phyloP scores from a whole-genome alignment of 1,284 basidiomycete species.

The Puccinia hordei region DNA sequence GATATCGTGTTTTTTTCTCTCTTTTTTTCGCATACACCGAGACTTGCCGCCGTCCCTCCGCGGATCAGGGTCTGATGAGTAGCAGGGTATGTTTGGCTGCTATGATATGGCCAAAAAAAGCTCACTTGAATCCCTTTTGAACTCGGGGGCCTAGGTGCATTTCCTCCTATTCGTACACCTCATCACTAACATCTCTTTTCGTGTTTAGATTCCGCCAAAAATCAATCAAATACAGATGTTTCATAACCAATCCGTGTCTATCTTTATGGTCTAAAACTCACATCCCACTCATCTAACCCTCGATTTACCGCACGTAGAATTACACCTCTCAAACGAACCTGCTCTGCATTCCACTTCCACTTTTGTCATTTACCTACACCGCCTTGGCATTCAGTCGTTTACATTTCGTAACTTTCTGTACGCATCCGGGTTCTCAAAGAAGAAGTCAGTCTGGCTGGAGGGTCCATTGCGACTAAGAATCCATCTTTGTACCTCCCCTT shows the following conservation, averaged over 20 bases:
- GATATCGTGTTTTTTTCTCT: background rate
- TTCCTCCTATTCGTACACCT: background rate
- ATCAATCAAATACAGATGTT: constrained; percentile 17
- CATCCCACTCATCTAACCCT: constrained; percentile 2
- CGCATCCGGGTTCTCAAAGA: constrained; percentile 28
- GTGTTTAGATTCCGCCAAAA: constrained; percentile 10
- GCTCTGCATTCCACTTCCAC: constrained; percentile 13
- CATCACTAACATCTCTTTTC: constrained; percentile 14
- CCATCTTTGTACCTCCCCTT: constrained; percentile 20
- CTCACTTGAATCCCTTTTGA: constrained; percentile 4
- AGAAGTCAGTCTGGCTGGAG: constrained; percentile 6
- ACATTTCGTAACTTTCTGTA: constrained; percentile 27
- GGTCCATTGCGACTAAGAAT: background rate
- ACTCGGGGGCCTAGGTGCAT: background rate
- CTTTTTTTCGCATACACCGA: constrained; percentile 4
- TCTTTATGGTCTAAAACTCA: constrained; percentile 26
- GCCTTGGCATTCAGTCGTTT: constrained; percentile 32
- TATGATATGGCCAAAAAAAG: constrained; percentile 12
- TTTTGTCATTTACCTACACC: constrained; percentile 1
- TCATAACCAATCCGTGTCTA: background rate
- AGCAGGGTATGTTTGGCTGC: constrained; percentile 9
- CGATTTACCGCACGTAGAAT: constrained; percentile 10
- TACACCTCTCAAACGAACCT: background rate
- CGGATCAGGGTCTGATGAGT: constrained; percentile 33
- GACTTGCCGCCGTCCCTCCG: constrained; percentile 36